Percentiles rank a stretch among this genome's conserved stretches.
Evolutionary conservation across 2,329 filamentous ascomycete genomes (phyloP).

Genomic region (Arthrinium puccinioides): DNA sequence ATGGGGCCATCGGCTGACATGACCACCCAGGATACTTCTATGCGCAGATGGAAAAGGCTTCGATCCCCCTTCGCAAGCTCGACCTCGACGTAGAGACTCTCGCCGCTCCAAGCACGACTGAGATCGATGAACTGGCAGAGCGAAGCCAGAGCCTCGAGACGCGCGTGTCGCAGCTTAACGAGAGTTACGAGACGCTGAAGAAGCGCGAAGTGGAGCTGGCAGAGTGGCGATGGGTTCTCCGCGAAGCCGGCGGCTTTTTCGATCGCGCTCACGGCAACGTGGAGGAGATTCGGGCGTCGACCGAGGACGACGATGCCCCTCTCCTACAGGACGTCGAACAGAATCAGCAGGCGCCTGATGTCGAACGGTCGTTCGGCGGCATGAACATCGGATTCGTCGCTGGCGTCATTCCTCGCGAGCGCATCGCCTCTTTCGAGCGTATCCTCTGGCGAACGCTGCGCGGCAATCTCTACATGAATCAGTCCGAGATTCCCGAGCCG

Average conservation of each 20-base stretch:
- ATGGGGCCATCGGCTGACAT: constrained; percentile 21
- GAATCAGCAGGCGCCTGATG: constrained; percentile 58
- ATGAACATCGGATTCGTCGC: constrained; percentile 99
- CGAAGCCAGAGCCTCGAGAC: constrained; percentile 89
- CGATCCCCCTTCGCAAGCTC: constrained; percentile 78
- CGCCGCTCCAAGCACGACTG: constrained; percentile 80
- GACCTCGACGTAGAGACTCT: constrained; percentile 85
- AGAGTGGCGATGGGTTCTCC: constrained; percentile 96
- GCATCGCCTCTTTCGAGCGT: constrained; percentile 90
- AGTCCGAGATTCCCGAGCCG: constrained; percentile 92
- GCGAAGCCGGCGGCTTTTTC: constrained; percentile 95
- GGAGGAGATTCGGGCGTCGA: constrained; percentile 89
- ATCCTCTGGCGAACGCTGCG: constrained; percentile 96
- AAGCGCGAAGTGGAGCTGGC: constrained; percentile 94
- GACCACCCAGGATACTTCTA: constrained; percentile 73
- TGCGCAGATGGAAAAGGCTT: constrained; percentile 88
- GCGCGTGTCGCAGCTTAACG: constrained; percentile 83
- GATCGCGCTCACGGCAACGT: constrained; percentile 93
- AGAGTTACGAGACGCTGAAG: constrained; percentile 97
- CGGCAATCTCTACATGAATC: constrained; percentile 99
- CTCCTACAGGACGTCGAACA: constrained; percentile 90
- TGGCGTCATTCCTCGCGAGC: constrained; percentile 87
- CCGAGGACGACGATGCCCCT: constrained; percentile 86
- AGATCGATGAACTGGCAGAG: constrained; percentile 93
- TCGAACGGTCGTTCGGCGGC: constrained; percentile 81